A percentile compares a stretch with the other conserved stretches of the same genome.
phyloP scores from a whole-genome alignment of 768 basidiomycete genomes.

The Tephrocybe sp. region DNA sequence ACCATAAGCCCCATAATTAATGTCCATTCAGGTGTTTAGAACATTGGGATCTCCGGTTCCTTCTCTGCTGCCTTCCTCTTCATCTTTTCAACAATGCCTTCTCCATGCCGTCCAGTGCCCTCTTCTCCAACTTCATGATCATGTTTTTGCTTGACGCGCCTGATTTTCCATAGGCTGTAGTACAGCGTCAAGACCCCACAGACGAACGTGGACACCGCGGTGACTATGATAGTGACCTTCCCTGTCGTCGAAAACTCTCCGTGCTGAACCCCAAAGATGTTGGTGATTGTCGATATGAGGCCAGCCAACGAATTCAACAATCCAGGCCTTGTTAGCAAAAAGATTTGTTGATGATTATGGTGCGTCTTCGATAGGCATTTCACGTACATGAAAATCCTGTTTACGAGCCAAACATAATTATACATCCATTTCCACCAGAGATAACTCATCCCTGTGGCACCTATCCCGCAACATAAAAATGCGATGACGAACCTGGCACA shows the following conservation, averaged over 20 bases:
- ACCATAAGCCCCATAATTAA: too few species aligned
- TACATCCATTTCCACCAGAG: slow-evolving; percentile 60
- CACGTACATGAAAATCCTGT: slow-evolving; percentile 56
- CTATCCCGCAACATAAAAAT: slow-evolving; percentile 54
- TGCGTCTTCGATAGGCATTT: background rate
- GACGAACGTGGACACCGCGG: slow-evolving; percentile 35
- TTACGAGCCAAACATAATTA: slow-evolving; percentile 60
- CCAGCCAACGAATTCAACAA: slow-evolving; percentile 57
- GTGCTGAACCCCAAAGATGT: slow-evolving; percentile 48
- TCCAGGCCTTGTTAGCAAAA: slow-evolving; percentile 45
- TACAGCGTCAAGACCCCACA: slow-evolving; percentile 39
- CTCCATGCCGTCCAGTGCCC: slow-evolving; percentile 42
- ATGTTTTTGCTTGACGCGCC: slow-evolving; percentile 43
- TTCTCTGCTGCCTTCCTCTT: slow-evolving; percentile 18
- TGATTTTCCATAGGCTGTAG: slow-evolving; percentile 46
- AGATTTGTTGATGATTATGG: background rate
- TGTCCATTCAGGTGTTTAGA: background rate
- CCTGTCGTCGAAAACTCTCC: slow-evolving; percentile 43
- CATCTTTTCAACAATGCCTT: slow-evolving; percentile 32
- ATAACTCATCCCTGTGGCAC: slow-evolving; percentile 54
- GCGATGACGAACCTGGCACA: slow-evolving; percentile 50
- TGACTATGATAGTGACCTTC: slow-evolving; percentile 49
- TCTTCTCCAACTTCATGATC: slow-evolving; percentile 40
- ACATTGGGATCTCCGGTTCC: slow-evolving; percentile 1
- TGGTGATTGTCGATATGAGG: slow-evolving; percentile 53